Evolutionary conservation across 768 basidiomycete genomes (phyloP), one percentile per base, ranked within the genome.

Genomic region (Omphalotus guepiniiformis): DNA sequence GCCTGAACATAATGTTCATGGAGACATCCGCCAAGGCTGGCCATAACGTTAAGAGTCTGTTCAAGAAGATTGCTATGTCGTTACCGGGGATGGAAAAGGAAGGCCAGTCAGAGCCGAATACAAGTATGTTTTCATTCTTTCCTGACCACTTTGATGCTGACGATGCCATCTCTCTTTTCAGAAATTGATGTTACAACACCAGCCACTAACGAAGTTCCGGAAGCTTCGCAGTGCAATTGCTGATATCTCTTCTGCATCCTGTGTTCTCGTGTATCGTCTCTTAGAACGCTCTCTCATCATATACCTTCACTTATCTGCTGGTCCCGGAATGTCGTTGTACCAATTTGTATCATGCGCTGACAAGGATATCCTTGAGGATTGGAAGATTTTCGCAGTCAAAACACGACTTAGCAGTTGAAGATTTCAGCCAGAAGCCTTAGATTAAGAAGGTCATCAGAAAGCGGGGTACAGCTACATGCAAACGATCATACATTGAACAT

Each of bases 1-100:
- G 95, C 63, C 71, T 96, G 53, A 86, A 85, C 58, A 91, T 98
- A 55, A 91, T 98, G 86, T 96, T 95, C 63, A 98, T 98, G 86
- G 96, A 99, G 70, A 98, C 96, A 7, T 96, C 93, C 23, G 96
- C 96, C 25, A 99, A 99, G 65, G 96, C 96, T 6, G 96, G 96
- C 2, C 96, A 98, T 65, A 99, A 99, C 55, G 96, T 99, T 52
- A 99, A 99, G 74, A 90, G 90, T 55, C 67, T 99, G 55, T 99
- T 99, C 78, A 94, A 97, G 74, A 98, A 98, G 76, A 99, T 99
- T 55, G 96, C 96, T 1, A 84, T 98, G 85, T 93, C 93, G 2
- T 69, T 99, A 41, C 95, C 96, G 16, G 96, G 96, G 11, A 93
- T 93, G 82, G 92, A 94, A 59, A 92, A 88, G 63, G 89, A 85